phyloP scores from a whole-genome alignment of 441 rosid species.

The Gossypium gossypioides region DNA sequence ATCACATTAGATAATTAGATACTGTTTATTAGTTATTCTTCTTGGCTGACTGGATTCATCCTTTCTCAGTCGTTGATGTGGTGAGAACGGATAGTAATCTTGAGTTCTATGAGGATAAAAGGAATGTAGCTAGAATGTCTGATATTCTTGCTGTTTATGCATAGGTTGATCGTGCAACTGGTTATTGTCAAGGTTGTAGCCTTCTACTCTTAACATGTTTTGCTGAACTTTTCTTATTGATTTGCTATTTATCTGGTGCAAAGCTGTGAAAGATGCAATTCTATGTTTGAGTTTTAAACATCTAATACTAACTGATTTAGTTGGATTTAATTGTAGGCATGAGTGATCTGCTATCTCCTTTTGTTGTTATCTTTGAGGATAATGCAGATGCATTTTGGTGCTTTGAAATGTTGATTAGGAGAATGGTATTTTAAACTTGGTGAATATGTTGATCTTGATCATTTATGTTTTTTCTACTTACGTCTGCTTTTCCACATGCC shows the following conservation, averaged over 20 bases:
- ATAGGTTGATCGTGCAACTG: conserved; percentile 85
- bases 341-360: conserved; percentile 95
- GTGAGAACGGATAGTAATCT: conserved; percentile 93
- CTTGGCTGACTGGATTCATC: conserved; percentile 16
- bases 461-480: conserved; percentile 21
- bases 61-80: conserved; percentile 78
- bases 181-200: conserved; percentile 90
- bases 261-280: neutral
- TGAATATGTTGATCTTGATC: conserved; percentile 14
- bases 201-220: conserved; percentile 6
- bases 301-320: conserved; percentile 11
- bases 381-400: conserved; percentile 98
- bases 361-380: conserved; percentile 84
- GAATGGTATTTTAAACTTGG: conserved; percentile 47
- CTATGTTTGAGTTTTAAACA: neutral
- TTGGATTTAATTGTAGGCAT: conserved; percentile 51
- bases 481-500: conserved; percentile 13
- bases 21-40: conserved; percentile 9
- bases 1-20: neutral
- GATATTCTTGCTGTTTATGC: conserved; percentile 98
- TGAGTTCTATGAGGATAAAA: conserved; percentile 76
- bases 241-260: conserved; percentile 7
- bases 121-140: conserved; percentile 83
- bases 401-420: conserved; percentile 93
- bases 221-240: neutral